Base-by-base conservation (phyloP, 2,329 filamentous ascomycete species). In the Zymoseptoria pseudotritici region DNA sequence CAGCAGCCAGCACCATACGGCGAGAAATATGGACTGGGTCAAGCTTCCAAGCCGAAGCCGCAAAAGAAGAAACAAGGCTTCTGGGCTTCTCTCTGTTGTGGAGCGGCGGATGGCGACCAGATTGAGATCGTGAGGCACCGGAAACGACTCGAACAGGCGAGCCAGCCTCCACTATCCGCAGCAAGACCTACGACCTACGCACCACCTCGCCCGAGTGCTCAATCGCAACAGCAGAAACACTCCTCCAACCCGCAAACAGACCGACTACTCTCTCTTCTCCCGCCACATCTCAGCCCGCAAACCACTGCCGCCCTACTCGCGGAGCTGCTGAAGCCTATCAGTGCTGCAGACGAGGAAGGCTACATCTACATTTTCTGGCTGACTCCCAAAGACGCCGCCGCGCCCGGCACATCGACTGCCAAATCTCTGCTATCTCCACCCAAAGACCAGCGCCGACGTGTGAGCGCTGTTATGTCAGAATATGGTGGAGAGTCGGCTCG, bases 341-440 rank as follows among this genome's bases (percentile, higher is more conserved):
- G 90, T 0, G 78, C 84, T 21, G 78, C 82, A 57, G 90, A 94
- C 65, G 90, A 95, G 67, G 80, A 88, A 11, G 94, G 94, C 46
- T 99, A 94, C 77, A 97, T 99, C 66, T 99, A 99, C 81, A 96
- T 99, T 75, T 99, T 97, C 80, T 97, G 93, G 91, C 82, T 97
- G 21, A 97, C 91, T 0, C 70, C 69, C 1, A 86, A 91, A 31
- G 79, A 83, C 42, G 82, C 80, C 2, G 76, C 83, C 7, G 72
- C 80, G 0, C 73, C 82, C 0, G 77, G 79, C 87, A 50, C 75
- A 22, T 67, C 70, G 3, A 51, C 75, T 73, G 56, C 74, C 6
- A 65, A 68, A 26, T 72, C 69, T 1, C 62, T 74, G 3, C 65
- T 75, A 17, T 58, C 72, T 6, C 63, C 67, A 56, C 67, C 62